phyloP scores from a whole-genome alignment of 192 early-diverging fungal species.

The Backusella macrospora region DNA sequence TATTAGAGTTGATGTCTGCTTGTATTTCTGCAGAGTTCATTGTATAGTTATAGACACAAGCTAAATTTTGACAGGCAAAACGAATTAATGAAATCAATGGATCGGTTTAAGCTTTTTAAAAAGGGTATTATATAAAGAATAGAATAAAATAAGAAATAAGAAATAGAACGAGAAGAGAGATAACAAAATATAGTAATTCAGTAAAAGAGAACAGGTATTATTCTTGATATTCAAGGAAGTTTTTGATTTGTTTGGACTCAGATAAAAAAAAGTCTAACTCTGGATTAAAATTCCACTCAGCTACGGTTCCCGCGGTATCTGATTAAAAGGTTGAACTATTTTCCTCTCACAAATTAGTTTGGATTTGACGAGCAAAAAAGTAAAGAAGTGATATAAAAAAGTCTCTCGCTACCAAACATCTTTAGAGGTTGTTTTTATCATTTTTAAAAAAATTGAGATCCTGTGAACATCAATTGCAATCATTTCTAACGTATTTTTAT shows the following conservation, averaged over 20 bases:
- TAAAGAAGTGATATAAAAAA: neutral
- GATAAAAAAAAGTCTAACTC: constrained; percentile 11
- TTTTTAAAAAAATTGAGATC: neutral
- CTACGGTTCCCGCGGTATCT: neutral
- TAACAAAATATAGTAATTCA: neutral
- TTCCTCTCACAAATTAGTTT: neutral
- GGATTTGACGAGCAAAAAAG: neutral
- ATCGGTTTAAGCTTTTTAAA: neutral
- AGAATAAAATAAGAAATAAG: neutral
- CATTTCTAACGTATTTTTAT: neutral
- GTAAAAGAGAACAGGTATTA: neutral
- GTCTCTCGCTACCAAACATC: no score
- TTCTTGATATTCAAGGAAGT: constrained; percentile 1
- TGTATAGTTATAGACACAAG: neutral
- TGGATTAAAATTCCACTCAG: constrained; percentile 10
- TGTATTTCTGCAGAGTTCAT: constrained; percentile 1
- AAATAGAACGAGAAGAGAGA: neutral
- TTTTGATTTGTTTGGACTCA: constrained; percentile 15
- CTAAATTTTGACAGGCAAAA: neutral
- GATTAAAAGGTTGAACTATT: constrained; percentile 3
- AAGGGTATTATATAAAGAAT: neutral
- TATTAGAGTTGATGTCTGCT: neutral
- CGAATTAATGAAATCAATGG: neutral
- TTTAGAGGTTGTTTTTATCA: neutral
- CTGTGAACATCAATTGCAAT: neutral